Evolutionary conservation across 169 alveolate genomes (phyloP), one percentile per base, ranked within the genome.

Genomic region (Plasmodium ovale): DNA sequence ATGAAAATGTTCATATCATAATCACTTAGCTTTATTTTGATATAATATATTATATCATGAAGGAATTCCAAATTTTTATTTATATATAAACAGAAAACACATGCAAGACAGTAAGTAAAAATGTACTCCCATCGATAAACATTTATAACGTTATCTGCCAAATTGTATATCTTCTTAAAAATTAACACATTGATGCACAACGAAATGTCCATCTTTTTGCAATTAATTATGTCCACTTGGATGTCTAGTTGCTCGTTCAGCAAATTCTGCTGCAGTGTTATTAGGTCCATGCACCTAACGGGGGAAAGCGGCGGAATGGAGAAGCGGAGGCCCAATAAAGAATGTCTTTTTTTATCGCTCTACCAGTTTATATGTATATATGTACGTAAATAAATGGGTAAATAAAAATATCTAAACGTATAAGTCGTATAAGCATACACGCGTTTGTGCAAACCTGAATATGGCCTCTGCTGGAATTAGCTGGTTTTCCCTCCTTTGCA

Each of bases 81-180:
- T 33, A 64, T 44, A 9, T 47, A 6, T 0, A 74, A 9, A 31
- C 88, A 58, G 44, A 74, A 74, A 2, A 74, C 33, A 59, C 68
- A 74, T 21, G 88, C 72, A 39, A 79, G 39, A 39, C 89, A 79
- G 25, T 79, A 79, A 29, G 89, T 79, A 53, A 79, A 79, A 68
- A 68, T 79, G 56, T 79, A 79, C 4, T 79, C 25, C 65, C 44
- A 65, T 3, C 49, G 59, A 25, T 31, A 79, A 4, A 79, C 19
- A 21, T 79, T 79, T 21, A 79, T 79, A 4, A 79, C 47, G 9
- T 79, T 79, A 16, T 62, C 89, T 12, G 79, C 79, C 2, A 65
- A 59, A 39, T 44, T 51, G 14, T 82, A 82, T 25, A 51, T 54
- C 35, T 49, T 82, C 21, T 82, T 82, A 19, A 25, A 82, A 49